phyloP scores from a whole-genome alignment of 2,329 filamentous ascomycete species.

The Clarireedia monteithiana region DNA sequence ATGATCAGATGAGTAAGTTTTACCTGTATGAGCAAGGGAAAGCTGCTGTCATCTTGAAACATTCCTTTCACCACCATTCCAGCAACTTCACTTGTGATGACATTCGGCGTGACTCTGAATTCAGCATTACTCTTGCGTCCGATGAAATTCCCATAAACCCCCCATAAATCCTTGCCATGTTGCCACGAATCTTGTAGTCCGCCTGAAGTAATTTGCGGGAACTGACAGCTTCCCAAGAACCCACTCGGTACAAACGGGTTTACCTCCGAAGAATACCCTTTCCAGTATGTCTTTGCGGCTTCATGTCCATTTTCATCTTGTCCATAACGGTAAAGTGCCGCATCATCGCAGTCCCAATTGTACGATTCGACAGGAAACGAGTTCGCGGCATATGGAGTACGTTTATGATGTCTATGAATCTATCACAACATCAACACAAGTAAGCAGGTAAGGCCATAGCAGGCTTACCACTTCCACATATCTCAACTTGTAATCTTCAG shows the following conservation, averaged over 20 bases:
- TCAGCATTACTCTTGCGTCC: conserved; percentile 39
- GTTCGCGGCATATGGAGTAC: conserved; percentile 72
- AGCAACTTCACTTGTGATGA: conserved; percentile 75
- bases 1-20: neutral
- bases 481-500: conserved; percentile 51
- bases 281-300: conserved; percentile 56
- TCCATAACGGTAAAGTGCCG: conserved; percentile 63
- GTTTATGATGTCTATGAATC: conserved; percentile 79
- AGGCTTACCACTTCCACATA: conserved; percentile 67
- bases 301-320: conserved; percentile 44
- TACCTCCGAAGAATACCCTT: conserved; percentile 48
- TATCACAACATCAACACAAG: conserved; percentile 5
- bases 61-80: conserved; percentile 68
- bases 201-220: conserved; percentile 68
- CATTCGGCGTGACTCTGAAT: conserved; percentile 74
- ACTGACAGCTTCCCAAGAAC: conserved; percentile 68
- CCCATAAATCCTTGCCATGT: conserved; percentile 69
- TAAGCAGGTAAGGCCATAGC: neutral
- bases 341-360: conserved; percentile 64
- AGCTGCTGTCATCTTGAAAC: conserved; percentile 40
- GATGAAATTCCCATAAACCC: conserved; percentile 66
- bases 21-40: conserved; percentile 43
- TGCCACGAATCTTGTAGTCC: conserved; percentile 68
- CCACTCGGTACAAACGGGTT: conserved; percentile 62
- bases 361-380: conserved; percentile 68